Percentiles rank a stretch among this genome's conserved stretches.
These are phyloP conservation scores for Dacryopinax spathularia DNA, from an alignment of 768 basidiomycete genomes.

Conservation along the genomic window DNA sequence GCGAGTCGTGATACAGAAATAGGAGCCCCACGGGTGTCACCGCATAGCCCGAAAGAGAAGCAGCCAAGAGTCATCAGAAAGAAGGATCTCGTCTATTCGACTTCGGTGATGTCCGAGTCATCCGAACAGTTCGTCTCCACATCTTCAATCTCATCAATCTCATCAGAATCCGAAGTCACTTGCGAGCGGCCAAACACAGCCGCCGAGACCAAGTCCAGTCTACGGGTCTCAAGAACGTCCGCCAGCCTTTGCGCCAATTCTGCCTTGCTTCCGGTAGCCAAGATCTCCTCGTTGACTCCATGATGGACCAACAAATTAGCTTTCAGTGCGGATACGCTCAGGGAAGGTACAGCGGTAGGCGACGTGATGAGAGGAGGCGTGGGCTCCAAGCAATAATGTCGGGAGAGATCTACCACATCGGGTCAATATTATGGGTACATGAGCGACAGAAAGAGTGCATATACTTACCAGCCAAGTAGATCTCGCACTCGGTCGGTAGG, in stretches of 20 bases:
- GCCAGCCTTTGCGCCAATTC: not conserved
- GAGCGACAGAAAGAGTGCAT: not conserved
- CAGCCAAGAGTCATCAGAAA: not conserved
- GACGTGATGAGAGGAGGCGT: not conserved
- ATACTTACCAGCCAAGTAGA: not conserved
- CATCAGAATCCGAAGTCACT: not conserved
- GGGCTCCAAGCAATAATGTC: not conserved
- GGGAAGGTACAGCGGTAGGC: not conserved
- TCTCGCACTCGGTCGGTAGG: not conserved
- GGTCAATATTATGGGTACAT: not conserved
- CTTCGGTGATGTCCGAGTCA: not conserved
- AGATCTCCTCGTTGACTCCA: not conserved
- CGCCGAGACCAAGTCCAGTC: not conserved
- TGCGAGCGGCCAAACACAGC: not conserved
- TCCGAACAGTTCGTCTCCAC: not conserved
- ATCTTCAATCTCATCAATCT: not conserved
- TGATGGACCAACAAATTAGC: not conserved
- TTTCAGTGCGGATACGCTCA: not conserved
- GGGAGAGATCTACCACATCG: not conserved
- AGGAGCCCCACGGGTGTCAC: too few species aligned
- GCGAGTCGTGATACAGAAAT: too few species aligned
- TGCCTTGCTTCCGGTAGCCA: not conserved
- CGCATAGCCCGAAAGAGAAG: too few species aligned
- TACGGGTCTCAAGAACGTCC: not conserved
- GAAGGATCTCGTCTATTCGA: not conserved